phyloP scores from a whole-genome alignment of 2,329 filamentous ascomycete species.

The Emericellopsis cladophorae region DNA sequence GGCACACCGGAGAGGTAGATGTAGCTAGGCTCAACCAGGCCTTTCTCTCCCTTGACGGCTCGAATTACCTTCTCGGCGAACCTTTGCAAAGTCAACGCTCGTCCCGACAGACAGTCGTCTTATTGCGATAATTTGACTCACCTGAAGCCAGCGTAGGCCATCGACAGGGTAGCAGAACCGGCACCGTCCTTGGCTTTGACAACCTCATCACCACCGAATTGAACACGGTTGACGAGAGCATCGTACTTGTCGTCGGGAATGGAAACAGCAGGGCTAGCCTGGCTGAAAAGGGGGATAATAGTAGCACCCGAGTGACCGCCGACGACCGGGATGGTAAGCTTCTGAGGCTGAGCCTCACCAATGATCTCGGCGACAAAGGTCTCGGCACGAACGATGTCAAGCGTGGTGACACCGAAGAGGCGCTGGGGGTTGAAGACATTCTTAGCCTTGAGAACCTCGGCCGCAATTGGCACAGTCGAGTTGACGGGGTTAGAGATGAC shows the following conservation, averaged over 20 bases:
- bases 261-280: constrained; percentile 64
- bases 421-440: constrained; percentile 90
- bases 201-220: constrained; percentile 96
- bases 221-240: constrained; percentile 82
- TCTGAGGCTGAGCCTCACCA: constrained; percentile 70
- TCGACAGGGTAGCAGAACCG: constrained; percentile 83
- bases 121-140: constrained; percentile 24
- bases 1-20: constrained; percentile 86
- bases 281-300: constrained; percentile 95
- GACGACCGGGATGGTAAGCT: constrained; percentile 80
- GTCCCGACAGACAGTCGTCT: constrained; percentile 1
- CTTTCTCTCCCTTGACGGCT: constrained; percentile 79
- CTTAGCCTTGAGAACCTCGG: constrained; percentile 89
- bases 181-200: constrained; percentile 89
- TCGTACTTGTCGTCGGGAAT: constrained; percentile 88
- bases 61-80: constrained; percentile 92
- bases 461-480: constrained; percentile 94
- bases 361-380: constrained; percentile 84
- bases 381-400: constrained; percentile 96
- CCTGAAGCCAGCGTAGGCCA: constrained; percentile 94
- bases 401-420: constrained; percentile 95
- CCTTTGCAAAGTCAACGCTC: constrained; percentile 25
- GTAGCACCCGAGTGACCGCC: constrained; percentile 97
- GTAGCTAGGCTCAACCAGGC: constrained; percentile 87
- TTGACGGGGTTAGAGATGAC: constrained; percentile 99